phyloP scores from a whole-genome alignment of 768 basidiomycete genomes.

The Termitomyces sp. region DNA sequence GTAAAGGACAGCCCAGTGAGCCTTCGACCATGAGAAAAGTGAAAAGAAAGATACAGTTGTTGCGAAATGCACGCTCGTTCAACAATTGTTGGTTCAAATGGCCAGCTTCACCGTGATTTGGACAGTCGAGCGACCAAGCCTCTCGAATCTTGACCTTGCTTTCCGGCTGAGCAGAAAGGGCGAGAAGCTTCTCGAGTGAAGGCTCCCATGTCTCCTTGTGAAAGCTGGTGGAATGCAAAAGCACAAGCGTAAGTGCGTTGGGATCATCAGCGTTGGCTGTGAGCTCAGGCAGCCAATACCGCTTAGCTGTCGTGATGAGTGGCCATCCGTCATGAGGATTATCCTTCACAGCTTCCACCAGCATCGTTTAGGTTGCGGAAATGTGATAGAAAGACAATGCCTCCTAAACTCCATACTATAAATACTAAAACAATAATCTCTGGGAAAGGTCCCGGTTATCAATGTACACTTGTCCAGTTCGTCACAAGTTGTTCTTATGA shows the following conservation, averaged over 20 bases:
- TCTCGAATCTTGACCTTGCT: constrained; percentile 41
- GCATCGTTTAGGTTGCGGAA: constrained; percentile 10
- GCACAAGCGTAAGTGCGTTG: constrained; percentile 51
- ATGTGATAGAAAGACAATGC: neutral
- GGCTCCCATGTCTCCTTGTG: constrained; percentile 78
- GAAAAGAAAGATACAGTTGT: constrained; percentile 37
- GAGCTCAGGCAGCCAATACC: constrained; percentile 46
- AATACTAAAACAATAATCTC: neutral
- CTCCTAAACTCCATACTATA: constrained; percentile 9
- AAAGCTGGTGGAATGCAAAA: constrained; percentile 71
- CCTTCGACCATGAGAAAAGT: neutral
- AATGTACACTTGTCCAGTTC: neutral
- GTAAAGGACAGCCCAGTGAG: neutral
- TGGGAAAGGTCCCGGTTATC: constrained; percentile 2
- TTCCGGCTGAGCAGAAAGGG: constrained; percentile 20
- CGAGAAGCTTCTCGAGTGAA: constrained; percentile 46
- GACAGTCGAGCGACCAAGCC: constrained; percentile 70
- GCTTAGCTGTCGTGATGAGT: constrained; percentile 52
- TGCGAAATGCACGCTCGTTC: constrained; percentile 38
- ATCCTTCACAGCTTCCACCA: constrained; percentile 26
- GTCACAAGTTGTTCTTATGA: neutral
- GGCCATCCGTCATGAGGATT: constrained; percentile 42
- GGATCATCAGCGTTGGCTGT: constrained; percentile 32
- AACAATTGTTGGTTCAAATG: constrained; percentile 48
- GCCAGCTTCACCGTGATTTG: constrained; percentile 68